These are phyloP conservation scores for Filobasidium floriforme DNA, from an alignment of 768 basidiomycete genomes.

Conservation along the genomic window DNA sequence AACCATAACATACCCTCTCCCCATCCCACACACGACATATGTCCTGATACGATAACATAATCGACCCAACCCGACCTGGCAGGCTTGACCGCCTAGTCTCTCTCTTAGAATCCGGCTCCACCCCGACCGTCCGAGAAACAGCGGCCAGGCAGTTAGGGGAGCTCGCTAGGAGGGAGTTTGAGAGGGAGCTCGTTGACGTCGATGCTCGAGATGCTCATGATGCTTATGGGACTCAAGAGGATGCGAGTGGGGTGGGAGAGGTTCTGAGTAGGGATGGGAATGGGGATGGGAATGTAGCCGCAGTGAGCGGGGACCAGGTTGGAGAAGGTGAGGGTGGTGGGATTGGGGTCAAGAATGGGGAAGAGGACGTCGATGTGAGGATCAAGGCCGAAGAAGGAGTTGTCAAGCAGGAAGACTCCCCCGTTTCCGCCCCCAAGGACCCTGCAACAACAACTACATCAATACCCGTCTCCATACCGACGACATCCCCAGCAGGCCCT, in stretches of 20 bases:
- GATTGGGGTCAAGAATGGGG: too few species aligned
- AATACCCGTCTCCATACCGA: not conserved
- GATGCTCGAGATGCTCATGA: too few species aligned
- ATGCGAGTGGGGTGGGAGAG: constrained; percentile 13
- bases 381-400: too few species aligned
- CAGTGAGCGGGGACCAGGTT: too few species aligned
- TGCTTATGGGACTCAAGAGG: constrained; percentile 1
- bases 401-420: too few species aligned
- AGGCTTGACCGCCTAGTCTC: constrained; percentile 96
- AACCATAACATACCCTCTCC: not conserved
- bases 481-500: not conserved
- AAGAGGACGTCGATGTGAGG: too few species aligned
- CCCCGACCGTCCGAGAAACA: constrained; percentile 78
- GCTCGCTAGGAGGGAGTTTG: constrained; percentile 45
- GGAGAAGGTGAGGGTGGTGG: too few species aligned
- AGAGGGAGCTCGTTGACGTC: not conserved
- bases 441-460: not conserved
- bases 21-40: not conserved
- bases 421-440: too few species aligned
- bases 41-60: not conserved
- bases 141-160: constrained; percentile 94
- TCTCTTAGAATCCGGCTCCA: constrained; percentile 90
- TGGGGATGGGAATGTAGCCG: constrained; percentile 52
- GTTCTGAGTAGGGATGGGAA: constrained; percentile 14
- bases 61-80: not conserved